A percentile compares a stretch with the other conserved stretches of the same genome.
Evolutionary conservation across 2,329 filamentous ascomycete species (phyloP).

Genomic region (Aspergillus pseudonomiae): DNA sequence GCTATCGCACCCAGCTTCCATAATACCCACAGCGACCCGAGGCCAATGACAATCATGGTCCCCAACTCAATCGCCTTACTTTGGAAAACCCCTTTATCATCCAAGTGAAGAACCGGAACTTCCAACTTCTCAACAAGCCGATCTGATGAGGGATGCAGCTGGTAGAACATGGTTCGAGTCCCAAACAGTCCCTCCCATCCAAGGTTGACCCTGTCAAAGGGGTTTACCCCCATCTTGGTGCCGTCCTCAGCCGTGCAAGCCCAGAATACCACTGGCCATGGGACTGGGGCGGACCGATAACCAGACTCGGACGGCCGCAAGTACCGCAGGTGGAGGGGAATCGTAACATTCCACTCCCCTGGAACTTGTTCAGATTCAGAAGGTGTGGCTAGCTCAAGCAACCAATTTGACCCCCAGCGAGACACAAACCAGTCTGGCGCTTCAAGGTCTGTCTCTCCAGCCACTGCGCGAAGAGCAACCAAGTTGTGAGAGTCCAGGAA

Average conservation of each 20-base stretch:
- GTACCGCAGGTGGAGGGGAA: conserved; percentile 87
- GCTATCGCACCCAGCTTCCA: conserved; percentile 56
- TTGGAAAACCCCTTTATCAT: conserved; percentile 46
- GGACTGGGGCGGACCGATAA: conserved; percentile 61
- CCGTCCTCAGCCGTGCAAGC: conserved; percentile 68
- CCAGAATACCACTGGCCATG: conserved; percentile 89
- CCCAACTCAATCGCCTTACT: conserved; percentile 51
- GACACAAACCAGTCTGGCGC: conserved; percentile 79
- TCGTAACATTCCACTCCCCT: conserved; percentile 44
- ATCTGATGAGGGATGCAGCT: conserved; percentile 60
- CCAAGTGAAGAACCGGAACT: conserved; percentile 68
- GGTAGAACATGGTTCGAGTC: conserved; percentile 79
- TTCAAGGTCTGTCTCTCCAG: conserved; percentile 83
- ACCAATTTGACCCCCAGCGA: conserved; percentile 76
- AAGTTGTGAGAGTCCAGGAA: conserved; percentile 84
- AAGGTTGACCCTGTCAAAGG: conserved; percentile 82
- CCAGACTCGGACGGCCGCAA: conserved; percentile 64
- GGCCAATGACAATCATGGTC: conserved; percentile 61
- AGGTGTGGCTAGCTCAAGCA: conserved; percentile 72
- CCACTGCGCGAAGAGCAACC: conserved; percentile 66
- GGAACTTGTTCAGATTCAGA: conserved; percentile 5
- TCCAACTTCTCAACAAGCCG: conserved; percentile 57
- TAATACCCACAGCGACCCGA: conserved; percentile 72
- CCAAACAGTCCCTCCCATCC: conserved; percentile 84
- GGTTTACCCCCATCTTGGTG: conserved; percentile 71